phyloP scores from a whole-genome alignment of 805 yeast species.

The Henningerozyma blattae region DNA sequence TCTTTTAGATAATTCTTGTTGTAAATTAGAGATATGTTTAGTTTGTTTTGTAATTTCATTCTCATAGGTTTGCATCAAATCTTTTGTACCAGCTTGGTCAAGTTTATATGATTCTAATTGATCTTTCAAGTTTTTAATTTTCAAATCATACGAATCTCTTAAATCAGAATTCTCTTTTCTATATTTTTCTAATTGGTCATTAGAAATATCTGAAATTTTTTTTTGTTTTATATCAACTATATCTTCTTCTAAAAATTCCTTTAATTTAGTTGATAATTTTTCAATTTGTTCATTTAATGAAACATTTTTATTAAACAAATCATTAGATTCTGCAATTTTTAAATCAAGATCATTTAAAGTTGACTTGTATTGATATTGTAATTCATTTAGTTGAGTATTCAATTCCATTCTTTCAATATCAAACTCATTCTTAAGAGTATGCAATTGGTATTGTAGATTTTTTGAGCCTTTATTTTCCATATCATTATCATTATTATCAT shows the following conservation, averaged over 20 bases:
- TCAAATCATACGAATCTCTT: slow-evolving; percentile 23
- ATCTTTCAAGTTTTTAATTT: slow-evolving; percentile 7
- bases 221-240: too few relatives aligned
- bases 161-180: slow-evolving; percentile 25
- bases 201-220: too few relatives aligned
- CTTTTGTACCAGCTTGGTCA: slow-evolving; percentile 11
- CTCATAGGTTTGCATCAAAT: slow-evolving; percentile 14
- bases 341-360: slow-evolving; percentile 21
- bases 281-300: slow-evolving; percentile 10
- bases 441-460: slow-evolving; percentile 27
- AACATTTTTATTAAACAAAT: slow-evolving; percentile 25
- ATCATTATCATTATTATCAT: slow-evolving; percentile 12
- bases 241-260: slow-evolving; percentile 12
- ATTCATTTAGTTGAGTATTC: slow-evolving; percentile 12
- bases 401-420: slow-evolving; percentile 20
- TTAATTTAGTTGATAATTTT: slow-evolving; percentile 12
- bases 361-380: slow-evolving; percentile 25
- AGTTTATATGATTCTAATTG: slow-evolving; percentile 8
- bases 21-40: slow-evolving; percentile 13
- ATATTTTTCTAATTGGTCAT: slow-evolving; percentile 24
- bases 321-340: slow-evolving; percentile 23
- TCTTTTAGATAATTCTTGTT: slow-evolving; percentile 11
- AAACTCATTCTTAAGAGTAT: slow-evolving; percentile 28
- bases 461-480: too few relatives aligned
- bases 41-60: slow-evolving; percentile 15